Conservation (phyloP, 2,329 filamentous ascomycete species). For the Colletotrichum sp. region DNA sequence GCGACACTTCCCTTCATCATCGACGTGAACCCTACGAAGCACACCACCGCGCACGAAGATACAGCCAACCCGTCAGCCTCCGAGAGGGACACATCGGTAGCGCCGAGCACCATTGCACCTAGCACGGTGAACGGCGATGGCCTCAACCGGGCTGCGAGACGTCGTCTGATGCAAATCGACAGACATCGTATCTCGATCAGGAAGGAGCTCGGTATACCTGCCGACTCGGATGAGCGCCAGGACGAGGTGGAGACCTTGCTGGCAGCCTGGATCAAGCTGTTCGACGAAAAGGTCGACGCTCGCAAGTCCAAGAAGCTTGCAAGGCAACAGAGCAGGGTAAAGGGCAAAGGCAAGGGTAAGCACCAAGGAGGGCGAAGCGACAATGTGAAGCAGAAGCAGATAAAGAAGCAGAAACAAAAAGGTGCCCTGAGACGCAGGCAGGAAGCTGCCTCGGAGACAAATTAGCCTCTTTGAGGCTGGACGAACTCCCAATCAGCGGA, state of each 20-base stretch:
- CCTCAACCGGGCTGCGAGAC: conserved; percentile 19
- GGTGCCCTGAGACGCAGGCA: conserved; percentile 8
- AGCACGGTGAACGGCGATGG: conserved; percentile 3
- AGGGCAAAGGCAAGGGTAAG: conserved; percentile 13
- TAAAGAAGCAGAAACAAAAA: conserved; percentile 20
- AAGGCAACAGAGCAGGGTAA: not conserved
- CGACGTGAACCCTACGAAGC: conserved; percentile 9
- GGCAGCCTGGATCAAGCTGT: not conserved
- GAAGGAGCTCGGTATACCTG: conserved; percentile 7
- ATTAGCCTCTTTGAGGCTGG: conserved; percentile 3
- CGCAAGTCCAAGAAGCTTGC: conserved; percentile 12
- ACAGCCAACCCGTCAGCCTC: not conserved
- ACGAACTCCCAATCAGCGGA: not conserved
- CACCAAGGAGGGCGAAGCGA: conserved; percentile 7
- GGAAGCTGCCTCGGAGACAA: conserved; percentile 8
- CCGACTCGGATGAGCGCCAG: conserved; percentile 13
- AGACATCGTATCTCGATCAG: conserved; percentile 5
- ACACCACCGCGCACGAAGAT: not conserved
- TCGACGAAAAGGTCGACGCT: conserved; percentile 6
- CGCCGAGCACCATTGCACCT: conserved; percentile 1
- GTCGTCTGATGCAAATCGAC: conserved; percentile 17
- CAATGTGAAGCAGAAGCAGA: conserved; percentile 13
- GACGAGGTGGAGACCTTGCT: conserved; percentile 14
- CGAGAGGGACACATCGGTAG: not conserved
- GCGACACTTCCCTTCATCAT: conserved; percentile 1